These are phyloP conservation scores for Colletotrichum sp. DNA, from an alignment of 2,329 filamentous ascomycete species.

Conservation along the genomic window DNA sequence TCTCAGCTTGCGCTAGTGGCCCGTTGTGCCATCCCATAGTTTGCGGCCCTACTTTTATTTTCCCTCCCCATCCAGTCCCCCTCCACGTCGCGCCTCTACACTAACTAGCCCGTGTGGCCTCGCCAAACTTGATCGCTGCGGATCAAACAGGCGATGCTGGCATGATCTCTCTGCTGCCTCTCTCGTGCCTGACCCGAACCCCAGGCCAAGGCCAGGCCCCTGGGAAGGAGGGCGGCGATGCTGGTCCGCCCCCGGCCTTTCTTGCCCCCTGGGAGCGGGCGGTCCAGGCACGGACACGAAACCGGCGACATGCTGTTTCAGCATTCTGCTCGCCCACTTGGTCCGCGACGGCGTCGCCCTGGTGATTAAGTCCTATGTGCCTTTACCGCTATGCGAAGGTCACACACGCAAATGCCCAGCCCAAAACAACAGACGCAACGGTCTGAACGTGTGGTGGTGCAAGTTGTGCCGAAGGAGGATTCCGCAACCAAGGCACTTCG, in stretches of 20 bases:
- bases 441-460: neutral
- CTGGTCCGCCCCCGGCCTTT: neutral
- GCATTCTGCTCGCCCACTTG: slow-evolving; percentile 4
- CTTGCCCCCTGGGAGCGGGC: neutral
- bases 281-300: slow-evolving; percentile 9
- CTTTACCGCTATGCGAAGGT: neutral
- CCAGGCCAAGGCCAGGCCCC: neutral
- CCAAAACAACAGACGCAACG: neutral
- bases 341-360: slow-evolving; percentile 8
- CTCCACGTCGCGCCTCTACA: neutral
- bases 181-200: neutral
- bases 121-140: slow-evolving; percentile 5
- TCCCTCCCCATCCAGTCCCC: neutral
- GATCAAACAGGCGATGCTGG: slow-evolving; percentile 12
- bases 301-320: slow-evolving; percentile 20
- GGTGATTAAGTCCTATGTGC: neutral
- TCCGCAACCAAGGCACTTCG: neutral
- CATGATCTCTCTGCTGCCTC: neutral
- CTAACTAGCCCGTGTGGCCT: neutral
- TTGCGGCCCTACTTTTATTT: neutral
- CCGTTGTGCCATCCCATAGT: slow-evolving; percentile 10
- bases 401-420: neutral
- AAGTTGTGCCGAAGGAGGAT: neutral
- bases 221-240: neutral
- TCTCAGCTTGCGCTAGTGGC: slow-evolving; percentile 2